These are phyloP conservation scores for Bimuria novae-zelandiae DNA, from an alignment of 2,329 filamentous ascomycete genomes.

Conservation along the genomic window DNA sequence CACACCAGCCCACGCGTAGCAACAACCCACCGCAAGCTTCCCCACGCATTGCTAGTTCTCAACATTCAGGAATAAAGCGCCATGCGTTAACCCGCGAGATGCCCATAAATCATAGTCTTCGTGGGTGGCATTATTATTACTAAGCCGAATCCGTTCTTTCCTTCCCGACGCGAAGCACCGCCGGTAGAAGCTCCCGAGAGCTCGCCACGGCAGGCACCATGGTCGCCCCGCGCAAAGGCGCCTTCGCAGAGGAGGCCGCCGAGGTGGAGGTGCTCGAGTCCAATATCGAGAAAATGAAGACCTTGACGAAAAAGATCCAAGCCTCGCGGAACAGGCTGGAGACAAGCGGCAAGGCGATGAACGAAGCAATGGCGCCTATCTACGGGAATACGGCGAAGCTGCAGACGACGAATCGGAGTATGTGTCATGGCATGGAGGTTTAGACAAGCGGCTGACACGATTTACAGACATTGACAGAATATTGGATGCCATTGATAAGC, in stretches of 20 bases:
- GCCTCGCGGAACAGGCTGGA: slow-evolving; percentile 83
- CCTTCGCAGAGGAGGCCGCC: slow-evolving; percentile 68
- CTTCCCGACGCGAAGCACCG: slow-evolving; percentile 2
- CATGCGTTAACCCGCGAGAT: not conserved
- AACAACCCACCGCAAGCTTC: slow-evolving; percentile 30
- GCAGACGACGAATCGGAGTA: slow-evolving; percentile 83
- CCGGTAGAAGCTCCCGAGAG: slow-evolving; percentile 26
- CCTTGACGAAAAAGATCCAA: slow-evolving; percentile 94
- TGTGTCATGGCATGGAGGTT: slow-evolving; percentile 28
- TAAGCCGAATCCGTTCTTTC: slow-evolving; percentile 6
- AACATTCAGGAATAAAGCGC: slow-evolving; percentile 5
- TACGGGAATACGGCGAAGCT: slow-evolving; percentile 90
- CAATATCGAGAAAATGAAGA: slow-evolving; percentile 86
- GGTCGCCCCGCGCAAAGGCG: slow-evolving; percentile 61
- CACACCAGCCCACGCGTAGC: slow-evolving; percentile 22
- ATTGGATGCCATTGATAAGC: slow-evolving; percentile 81
- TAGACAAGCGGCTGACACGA: slow-evolving; percentile 9
- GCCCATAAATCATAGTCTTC: not conserved
- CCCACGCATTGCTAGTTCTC: slow-evolving; percentile 20
- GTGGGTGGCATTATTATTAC: not conserved
- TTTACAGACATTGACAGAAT: slow-evolving; percentile 78
- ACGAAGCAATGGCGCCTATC: slow-evolving; percentile 88
- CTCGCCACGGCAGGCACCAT: slow-evolving; percentile 42
- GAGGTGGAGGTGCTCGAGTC: slow-evolving; percentile 70
- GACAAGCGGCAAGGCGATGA: slow-evolving; percentile 84